A percentile compares a stretch with the other conserved stretches of the same genome.
phyloP scores from a whole-genome alignment of 768 basidiomycete genomes.

The Mycena indigotica region DNA sequence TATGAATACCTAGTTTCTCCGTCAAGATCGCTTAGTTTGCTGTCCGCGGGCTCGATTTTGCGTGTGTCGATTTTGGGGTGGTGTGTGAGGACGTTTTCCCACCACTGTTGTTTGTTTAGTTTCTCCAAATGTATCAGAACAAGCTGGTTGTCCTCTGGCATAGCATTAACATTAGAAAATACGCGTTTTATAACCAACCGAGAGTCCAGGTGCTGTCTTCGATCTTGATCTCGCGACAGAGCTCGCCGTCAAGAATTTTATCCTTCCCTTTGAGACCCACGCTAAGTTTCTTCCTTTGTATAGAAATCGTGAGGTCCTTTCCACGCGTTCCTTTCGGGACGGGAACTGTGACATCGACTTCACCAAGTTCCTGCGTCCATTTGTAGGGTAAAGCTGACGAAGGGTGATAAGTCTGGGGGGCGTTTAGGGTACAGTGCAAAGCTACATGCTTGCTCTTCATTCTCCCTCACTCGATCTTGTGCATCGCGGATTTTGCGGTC shows the following conservation, averaged over 20 bases:
- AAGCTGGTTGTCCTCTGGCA: conserved; percentile 72
- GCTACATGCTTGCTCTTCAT: conserved; percentile 80
- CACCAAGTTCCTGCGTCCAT: conserved; percentile 89
- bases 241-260: conserved; percentile 83
- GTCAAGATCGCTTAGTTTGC: conserved; percentile 94
- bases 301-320: conserved; percentile 68
- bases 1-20: conserved; percentile 79
- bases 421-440: conserved; percentile 24
- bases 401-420: conserved; percentile 25
- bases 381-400: conserved; percentile 78
- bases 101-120: conserved; percentile 88
- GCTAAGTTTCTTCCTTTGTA: conserved; percentile 82
- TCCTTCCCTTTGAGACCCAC: conserved; percentile 86
- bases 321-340: conserved; percentile 88
- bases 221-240: conserved; percentile 91
- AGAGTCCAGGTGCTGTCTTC: conserved; percentile 98
- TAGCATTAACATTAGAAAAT: background rate
- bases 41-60: conserved; percentile 94
- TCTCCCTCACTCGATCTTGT: conserved; percentile 67
- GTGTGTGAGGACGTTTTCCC: conserved; percentile 94
- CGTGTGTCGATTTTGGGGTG: conserved; percentile 96
- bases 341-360: conserved; percentile 80
- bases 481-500: conserved; percentile 76
- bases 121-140: conserved; percentile 85
- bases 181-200: conserved; percentile 53